Conservation (phyloP, 73 alveolate genomes). For the Paramecium caudatum region DNA sequence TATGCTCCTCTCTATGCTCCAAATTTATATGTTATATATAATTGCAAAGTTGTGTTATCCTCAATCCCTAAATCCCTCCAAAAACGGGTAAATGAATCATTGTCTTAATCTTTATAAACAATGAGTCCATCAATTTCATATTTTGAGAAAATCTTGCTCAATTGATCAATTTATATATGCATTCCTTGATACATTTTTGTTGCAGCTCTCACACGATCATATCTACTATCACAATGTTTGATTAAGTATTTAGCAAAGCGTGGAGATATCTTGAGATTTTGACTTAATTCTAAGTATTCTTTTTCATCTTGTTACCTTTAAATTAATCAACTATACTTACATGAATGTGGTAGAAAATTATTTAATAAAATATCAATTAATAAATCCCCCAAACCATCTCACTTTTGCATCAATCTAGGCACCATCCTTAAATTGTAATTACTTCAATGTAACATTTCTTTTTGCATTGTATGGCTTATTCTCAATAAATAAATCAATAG, state of each 20-base stretch:
- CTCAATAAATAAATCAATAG: no score
- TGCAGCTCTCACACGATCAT: constrained; percentile 12
- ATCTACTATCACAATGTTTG: neutral
- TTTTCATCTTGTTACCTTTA: no score
- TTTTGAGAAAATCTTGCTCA: neutral
- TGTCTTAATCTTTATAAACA: neutral
- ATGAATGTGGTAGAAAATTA: no score
- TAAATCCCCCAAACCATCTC: no score
- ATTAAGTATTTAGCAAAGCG: neutral
- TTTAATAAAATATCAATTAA: no score
- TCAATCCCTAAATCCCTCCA: neutral
- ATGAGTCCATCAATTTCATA: constrained; percentile 17
- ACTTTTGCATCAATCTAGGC: no score
- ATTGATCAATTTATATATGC: neutral
- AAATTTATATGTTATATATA: constrained; percentile 38
- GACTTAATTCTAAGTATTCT: no score
- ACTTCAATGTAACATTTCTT: no score
- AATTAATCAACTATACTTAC: no score
- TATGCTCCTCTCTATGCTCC: constrained; percentile 7
- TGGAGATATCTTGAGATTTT: neutral
- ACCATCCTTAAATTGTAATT: no score
- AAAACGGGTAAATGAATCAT: neutral
- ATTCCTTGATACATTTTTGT: neutral
- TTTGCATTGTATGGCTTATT: no score
- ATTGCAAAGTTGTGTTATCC: neutral